phyloP scores from a whole-genome alignment of 1,139 yeast genomes.

The Protomyces inundatus region DNA sequence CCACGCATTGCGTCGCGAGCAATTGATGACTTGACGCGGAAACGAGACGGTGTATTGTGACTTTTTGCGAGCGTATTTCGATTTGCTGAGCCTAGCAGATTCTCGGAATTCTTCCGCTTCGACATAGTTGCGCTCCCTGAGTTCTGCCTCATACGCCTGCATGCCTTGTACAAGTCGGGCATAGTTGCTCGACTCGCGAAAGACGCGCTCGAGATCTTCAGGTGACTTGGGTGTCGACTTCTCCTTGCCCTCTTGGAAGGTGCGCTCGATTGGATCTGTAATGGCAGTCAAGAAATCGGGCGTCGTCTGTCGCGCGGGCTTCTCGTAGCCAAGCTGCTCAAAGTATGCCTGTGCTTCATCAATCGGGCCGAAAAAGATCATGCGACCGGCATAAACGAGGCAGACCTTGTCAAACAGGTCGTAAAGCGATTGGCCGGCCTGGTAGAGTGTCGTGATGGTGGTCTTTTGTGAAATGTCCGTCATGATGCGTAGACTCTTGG shows the following conservation, averaged over 20 bases:
- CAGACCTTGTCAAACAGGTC: slow-evolving; percentile 62
- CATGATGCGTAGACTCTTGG: slow-evolving; percentile 59
- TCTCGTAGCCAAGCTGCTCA: slow-evolving; percentile 60
- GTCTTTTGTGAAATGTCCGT: slow-evolving; percentile 59
- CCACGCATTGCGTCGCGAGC: slow-evolving; percentile 20
- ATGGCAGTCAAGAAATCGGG: slow-evolving; percentile 64
- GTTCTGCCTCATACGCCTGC: slow-evolving; percentile 38
- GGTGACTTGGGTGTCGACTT: slow-evolving; percentile 61
- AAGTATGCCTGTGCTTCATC: slow-evolving; percentile 57
- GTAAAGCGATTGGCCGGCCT: slow-evolving; percentile 74
- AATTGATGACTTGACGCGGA: slow-evolving; percentile 38
- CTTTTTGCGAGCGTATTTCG: slow-evolving; percentile 40
- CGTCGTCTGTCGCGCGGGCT: slow-evolving; percentile 71
- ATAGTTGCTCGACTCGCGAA: slow-evolving; percentile 57
- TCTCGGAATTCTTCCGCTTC: slow-evolving; percentile 30
- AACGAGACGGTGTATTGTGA: slow-evolving; percentile 38
- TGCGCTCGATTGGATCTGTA: slow-evolving; percentile 25
- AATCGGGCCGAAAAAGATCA: slow-evolving; percentile 66
- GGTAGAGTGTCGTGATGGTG: slow-evolving; percentile 72
- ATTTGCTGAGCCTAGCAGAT: slow-evolving; percentile 38
- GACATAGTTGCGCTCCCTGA: background rate
- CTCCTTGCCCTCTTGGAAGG: slow-evolving; percentile 44
- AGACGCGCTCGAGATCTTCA: slow-evolving; percentile 58
- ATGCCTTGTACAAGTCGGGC: slow-evolving; percentile 42
- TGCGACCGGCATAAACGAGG: slow-evolving; percentile 69